Evolutionary conservation across 257 asterid genomes (phyloP).

Genomic region (Solanum dulcamara): DNA sequence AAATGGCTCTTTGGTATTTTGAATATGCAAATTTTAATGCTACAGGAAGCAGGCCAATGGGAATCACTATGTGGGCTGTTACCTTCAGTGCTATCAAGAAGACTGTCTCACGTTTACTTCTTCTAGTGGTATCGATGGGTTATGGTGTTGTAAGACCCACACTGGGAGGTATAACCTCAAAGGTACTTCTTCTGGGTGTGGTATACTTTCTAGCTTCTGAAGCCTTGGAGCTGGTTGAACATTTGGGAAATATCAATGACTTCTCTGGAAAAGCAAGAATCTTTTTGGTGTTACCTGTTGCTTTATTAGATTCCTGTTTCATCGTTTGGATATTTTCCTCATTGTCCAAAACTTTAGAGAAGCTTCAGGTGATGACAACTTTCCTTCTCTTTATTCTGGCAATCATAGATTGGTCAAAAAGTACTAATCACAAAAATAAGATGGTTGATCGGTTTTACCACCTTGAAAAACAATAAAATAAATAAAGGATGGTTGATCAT

Average conservation of each 20-base stretch:
- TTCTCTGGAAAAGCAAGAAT: conserved; percentile 82
- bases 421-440: background rate
- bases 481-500: background rate
- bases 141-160: conserved; percentile 94
- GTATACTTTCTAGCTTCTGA: conserved; percentile 90
- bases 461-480: background rate
- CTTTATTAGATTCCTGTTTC: conserved; percentile 81
- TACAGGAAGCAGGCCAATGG: conserved; percentile 84
- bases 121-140: conserved; percentile 96
- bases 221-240: conserved; percentile 93
- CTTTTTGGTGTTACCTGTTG: conserved; percentile 86
- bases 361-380: conserved; percentile 65
- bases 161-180: conserved; percentile 63
- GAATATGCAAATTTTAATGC: conserved; percentile 86
- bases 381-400: background rate
- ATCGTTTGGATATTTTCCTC: conserved; percentile 96
- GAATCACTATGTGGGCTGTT: conserved; percentile 93
- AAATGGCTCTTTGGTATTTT: conserved; percentile 97
- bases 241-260: conserved; percentile 91
- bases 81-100: conserved; percentile 85
- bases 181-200: conserved; percentile 62
- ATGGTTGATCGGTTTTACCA: background rate
- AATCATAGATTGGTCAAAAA: background rate
- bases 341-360: conserved; percentile 83
- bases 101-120: conserved; percentile 88